A percentile compares a stretch with the other conserved stretches of the same genome.
Evolutionary conservation across 768 basidiomycete genomes (phyloP).

Genomic region (Coprinopsis strossmayeri): DNA sequence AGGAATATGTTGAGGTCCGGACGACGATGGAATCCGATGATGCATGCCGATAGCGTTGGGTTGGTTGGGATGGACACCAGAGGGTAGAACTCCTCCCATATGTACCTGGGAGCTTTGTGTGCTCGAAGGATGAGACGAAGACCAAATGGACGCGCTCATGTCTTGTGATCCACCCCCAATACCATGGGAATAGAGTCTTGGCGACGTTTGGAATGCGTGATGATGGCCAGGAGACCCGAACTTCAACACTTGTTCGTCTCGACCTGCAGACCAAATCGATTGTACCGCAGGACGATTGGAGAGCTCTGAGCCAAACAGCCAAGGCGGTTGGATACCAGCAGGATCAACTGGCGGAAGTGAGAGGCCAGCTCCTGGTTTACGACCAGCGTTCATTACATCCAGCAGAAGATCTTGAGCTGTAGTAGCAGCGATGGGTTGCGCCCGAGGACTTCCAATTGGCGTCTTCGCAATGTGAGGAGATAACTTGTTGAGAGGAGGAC

Average conservation of each 20-base stretch:
- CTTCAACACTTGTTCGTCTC: slow-evolving; percentile 39
- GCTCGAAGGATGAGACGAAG: not conserved
- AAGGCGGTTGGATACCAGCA: slow-evolving; percentile 33
- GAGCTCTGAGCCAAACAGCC: slow-evolving; percentile 48
- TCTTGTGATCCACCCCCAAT: not conserved
- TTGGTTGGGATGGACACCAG: slow-evolving; percentile 9
- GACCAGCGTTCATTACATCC: slow-evolving; percentile 37
- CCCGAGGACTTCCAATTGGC: slow-evolving; percentile 8
- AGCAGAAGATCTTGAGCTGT: slow-evolving; percentile 68
- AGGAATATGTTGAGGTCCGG: slow-evolving; percentile 6
- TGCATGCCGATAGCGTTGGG: slow-evolving; percentile 8
- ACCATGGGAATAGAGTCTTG: slow-evolving; percentile 19
- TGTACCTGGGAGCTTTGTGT: not conserved
- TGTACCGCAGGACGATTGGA: slow-evolving; percentile 31
- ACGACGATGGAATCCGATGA: slow-evolving; percentile 23
- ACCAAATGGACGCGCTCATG: slow-evolving; percentile 11
- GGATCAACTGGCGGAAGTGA: slow-evolving; percentile 17
- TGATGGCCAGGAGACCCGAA: slow-evolving; percentile 26
- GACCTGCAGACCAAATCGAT: slow-evolving; percentile 64
- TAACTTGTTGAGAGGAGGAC: slow-evolving; percentile 9
- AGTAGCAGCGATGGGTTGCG: slow-evolving; percentile 30
- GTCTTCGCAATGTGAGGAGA: slow-evolving; percentile 11
- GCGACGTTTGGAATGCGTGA: slow-evolving; percentile 25
- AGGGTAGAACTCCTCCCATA: not conserved
- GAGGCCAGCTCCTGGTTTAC: slow-evolving; percentile 16